Percentiles rank a stretch among this genome's conserved stretches.
Evolutionary conservation across 208 protist species (phyloP).

Genomic region (Trypanosoma mega): DNA sequence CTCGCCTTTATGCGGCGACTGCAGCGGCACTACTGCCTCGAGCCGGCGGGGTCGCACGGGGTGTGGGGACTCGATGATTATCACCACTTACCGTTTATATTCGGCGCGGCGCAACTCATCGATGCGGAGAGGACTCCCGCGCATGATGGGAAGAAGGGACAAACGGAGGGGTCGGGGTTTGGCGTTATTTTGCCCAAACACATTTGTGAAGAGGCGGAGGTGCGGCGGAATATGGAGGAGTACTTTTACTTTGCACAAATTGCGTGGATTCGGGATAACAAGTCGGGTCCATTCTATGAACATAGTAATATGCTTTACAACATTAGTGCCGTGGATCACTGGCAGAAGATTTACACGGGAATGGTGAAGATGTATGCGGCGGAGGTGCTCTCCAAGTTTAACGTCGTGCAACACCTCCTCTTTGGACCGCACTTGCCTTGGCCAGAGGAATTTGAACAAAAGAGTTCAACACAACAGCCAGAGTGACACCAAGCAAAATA

Average conservation of each 20-base stretch:
- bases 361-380: constrained; percentile 95
- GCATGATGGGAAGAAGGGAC: constrained; percentile 1
- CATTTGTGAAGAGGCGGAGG: constrained; percentile 49
- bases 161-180: constrained; percentile 31
- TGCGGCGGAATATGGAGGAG: constrained; percentile 31
- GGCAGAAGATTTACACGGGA: constrained; percentile 89
- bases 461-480: too few species aligned
- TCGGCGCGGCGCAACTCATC: constrained; percentile 95
- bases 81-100: constrained; percentile 98
- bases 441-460: constrained; percentile 10
- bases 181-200: constrained; percentile 84
- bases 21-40: constrained; percentile 88
- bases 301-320: constrained; percentile 93
- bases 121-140: constrained; percentile 37
- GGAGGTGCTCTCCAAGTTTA: constrained; percentile 94
- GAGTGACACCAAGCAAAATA: too few species aligned
- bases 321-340: constrained; percentile 84
- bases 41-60: constrained; percentile 97
- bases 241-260: constrained; percentile 83
- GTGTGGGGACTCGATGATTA: constrained; percentile 99
- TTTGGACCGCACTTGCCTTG: constrained; percentile 90
- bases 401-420: constrained; percentile 95
- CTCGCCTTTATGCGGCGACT: constrained; percentile 89
- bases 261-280: constrained; percentile 79
- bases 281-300: constrained; percentile 90